phyloP scores from a whole-genome alignment of 1,284 basidiomycete species.

The Phylloboletellus chloephorus region DNA sequence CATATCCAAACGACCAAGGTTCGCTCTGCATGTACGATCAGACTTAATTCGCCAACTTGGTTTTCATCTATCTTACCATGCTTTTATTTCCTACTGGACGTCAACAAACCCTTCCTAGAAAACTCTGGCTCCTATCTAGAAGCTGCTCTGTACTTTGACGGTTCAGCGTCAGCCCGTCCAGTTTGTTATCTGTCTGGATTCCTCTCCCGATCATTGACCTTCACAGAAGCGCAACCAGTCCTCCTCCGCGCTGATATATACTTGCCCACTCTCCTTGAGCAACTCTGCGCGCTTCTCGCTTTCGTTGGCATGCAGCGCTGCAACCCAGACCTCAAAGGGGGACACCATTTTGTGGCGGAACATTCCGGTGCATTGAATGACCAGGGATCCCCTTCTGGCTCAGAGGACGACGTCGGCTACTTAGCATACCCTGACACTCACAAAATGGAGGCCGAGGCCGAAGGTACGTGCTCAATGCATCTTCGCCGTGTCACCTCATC shows the following conservation, averaged over 20 bases:
- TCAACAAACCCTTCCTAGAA: conserved; percentile 29
- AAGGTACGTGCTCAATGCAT: conserved; percentile 34
- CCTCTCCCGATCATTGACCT: conserved; percentile 27
- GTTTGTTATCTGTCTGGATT: conserved; percentile 27
- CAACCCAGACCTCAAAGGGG: conserved; percentile 15
- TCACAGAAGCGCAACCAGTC: conserved; percentile 12
- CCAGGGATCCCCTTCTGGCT: conserved; percentile 42
- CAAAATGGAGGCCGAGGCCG: conserved; percentile 38
- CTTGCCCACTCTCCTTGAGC: conserved; percentile 1
- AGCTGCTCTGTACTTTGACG: conserved; percentile 14
- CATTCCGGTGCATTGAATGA: conserved; percentile 32
- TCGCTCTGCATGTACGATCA: conserved; percentile 29
- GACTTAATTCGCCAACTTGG: conserved; percentile 29
- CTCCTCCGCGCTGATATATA: conserved; percentile 12
- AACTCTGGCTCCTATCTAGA: conserved; percentile 19
- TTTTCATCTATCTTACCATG: conserved; percentile 30
- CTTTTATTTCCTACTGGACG: conserved; percentile 29
- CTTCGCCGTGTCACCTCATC: conserved; percentile 10
- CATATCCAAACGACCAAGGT: conserved; percentile 31
- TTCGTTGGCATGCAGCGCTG: conserved; percentile 27
- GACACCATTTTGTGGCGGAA: conserved; percentile 24
- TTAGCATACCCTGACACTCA: conserved; percentile 32
- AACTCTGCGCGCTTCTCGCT: conserved; percentile 5
- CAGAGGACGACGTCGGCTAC: conserved; percentile 41
- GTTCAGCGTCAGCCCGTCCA: conserved; percentile 19